phyloP scores from a whole-genome alignment of 768 basidiomycete species.

The Podaxis sp. region DNA sequence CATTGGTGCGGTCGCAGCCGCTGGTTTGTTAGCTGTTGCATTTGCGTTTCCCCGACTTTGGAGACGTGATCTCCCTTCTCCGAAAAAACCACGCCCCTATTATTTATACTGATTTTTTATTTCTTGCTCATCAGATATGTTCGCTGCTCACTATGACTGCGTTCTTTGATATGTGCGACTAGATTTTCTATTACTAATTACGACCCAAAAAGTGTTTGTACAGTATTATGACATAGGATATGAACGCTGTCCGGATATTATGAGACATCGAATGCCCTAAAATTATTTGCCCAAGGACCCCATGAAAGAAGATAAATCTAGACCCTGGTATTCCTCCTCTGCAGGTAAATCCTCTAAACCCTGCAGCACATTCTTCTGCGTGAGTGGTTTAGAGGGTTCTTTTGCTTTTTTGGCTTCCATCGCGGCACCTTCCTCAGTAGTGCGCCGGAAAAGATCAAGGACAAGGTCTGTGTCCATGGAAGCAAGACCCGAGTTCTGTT shows the following conservation, averaged over 20 bases:
- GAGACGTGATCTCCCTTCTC: slow-evolving; percentile 23
- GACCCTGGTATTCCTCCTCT: slow-evolving; percentile 88
- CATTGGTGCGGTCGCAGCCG: slow-evolving; percentile 22
- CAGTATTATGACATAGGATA: slow-evolving; percentile 15
- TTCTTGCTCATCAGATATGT: not conserved
- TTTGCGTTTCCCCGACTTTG: slow-evolving; percentile 27
- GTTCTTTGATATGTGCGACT: not conserved
- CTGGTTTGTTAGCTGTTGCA: slow-evolving; percentile 20
- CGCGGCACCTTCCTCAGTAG: slow-evolving; percentile 67
- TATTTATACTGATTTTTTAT: not conserved
- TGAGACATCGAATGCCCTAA: not conserved
- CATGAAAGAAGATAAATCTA: slow-evolving; percentile 89
- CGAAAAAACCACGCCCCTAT: slow-evolving; percentile 4
- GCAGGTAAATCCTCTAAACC: slow-evolving; percentile 90
- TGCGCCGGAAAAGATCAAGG: slow-evolving; percentile 86
- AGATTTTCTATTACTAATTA: slow-evolving; percentile 11
- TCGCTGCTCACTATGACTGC: not conserved
- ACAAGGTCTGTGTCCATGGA: slow-evolving; percentile 99
- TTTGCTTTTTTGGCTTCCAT: slow-evolving; percentile 54
- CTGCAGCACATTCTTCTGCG: slow-evolving; percentile 82
- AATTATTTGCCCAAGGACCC: slow-evolving; percentile 64
- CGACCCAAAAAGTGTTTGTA: slow-evolving; percentile 2
- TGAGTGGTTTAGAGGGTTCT: slow-evolving; percentile 55
- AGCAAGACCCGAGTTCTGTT: slow-evolving; percentile 90
- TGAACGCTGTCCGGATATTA: not conserved